Evolutionary conservation across 495 filamentous ascomycete genomes (phyloP), one percentile per base, ranked within the genome.

Genomic region (Astrothelium subdiscretum): DNA sequence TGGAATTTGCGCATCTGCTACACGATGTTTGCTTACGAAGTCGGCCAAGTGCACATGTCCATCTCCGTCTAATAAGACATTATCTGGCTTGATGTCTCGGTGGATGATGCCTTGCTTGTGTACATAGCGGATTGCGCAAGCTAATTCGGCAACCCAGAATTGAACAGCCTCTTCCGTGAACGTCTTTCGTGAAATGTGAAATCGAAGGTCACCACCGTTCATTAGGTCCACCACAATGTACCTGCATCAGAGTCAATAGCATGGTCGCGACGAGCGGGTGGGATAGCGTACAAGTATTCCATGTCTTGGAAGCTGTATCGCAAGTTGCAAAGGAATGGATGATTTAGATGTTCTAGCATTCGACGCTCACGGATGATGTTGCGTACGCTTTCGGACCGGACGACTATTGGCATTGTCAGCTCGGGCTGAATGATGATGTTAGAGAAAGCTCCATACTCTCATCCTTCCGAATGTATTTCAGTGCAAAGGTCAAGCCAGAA

Each of bases 381-480:
- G 61, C 91, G 85, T 64, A 98, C 94, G 69, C 92, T 97, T 75
- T 97, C 94, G 66, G 91, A 96, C 59, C 92, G 90, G 59, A 98
- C 92, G 67, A 98, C 92, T 96, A 70, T 70, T 51, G 65, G 67
- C 66, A 31, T 59, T 54, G 60, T 73, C 57, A 75, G 65, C 66
- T 26, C 43, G 32, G 48, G 10, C 8, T 54, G 22, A 54, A 26
- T 54, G 48, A 54, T 27, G 6, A 27, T 43, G 31, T 26, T 42
- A 24, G 18, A 1, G 44, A 27, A 27, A 61, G 40, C 31, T 38
- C 75, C 86, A 60, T 69, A 95, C 92, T 89, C 82, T 98, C 94
- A 87, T 98, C 94, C 82, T 97, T 97, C 48, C 94, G 87, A 59
- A 98, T 97, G 74, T 98, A 97, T 71, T 97, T 98, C 51, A 98